Base-by-base conservation (phyloP, 768 basidiomycete genomes). In the Botryobasidium botryosum region DNA sequence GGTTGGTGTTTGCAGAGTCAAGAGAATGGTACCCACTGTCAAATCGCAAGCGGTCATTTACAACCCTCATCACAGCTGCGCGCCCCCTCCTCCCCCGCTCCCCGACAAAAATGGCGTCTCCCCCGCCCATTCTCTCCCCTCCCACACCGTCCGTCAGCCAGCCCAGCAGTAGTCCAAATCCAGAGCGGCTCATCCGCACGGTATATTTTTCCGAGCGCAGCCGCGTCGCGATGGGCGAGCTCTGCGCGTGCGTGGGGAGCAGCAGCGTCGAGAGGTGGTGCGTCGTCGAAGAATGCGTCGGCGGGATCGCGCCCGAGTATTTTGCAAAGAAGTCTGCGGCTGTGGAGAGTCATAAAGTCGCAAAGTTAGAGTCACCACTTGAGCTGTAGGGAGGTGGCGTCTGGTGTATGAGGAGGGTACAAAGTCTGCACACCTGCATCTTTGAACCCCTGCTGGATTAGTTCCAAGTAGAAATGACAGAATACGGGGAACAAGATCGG, bases 401-500 rank as follows among this genome's bases (percentile, higher is more conserved):
- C n/a, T n/a, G n/a, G n/a, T n/a, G n/a, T n/a, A n/a, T n/a, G n/a
- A n/a, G n/a, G n/a, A n/a, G n/a, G n/a, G n/a, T n/a, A n/a, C n/a
- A n/a, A n/a, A n/a, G n/a, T n/a, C 10, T 43, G 62, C 77, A 50
- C 57, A 81, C 91, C 91, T 51, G 90, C 82, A 57, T 86, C 82
- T 56, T 82, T 79, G 61, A 84, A 87, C 7, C 86, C 88, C 41
- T 79, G 76, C 53, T 88, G 79, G 38, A 97, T 77, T 40, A 99
- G 71, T 59, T 96, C 92, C 25, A 99, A 68, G 60, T 92, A 96
- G 58, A 96, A 96, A 61, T 99, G 88, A 40, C 84, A 87, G 58
- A 96, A 97, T 50, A 99, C 83, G 2, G 94, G 94, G 57, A 90
- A 94, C 13, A 94, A 63, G 28, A 99, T 80, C 36, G 86, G 90